A percentile compares a stretch with the other conserved stretches of the same genome.
These are phyloP conservation scores for Sanghuangporus sanghuang DNA, from an alignment of 1,284 basidiomycete genomes.

Conservation along the genomic window DNA sequence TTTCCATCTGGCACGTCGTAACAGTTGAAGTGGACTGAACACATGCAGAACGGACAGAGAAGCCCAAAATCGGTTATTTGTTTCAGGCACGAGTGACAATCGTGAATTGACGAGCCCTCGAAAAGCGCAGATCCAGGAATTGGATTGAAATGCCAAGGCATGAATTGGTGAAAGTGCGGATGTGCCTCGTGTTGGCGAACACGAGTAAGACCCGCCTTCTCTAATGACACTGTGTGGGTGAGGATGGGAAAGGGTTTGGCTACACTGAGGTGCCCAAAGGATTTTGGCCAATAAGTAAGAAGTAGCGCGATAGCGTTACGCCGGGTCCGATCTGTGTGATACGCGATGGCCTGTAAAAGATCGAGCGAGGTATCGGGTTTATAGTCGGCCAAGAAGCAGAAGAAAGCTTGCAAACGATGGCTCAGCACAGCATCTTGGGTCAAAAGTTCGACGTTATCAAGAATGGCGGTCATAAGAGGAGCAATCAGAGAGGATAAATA, in stretches of 20 bases:
- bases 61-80: slow-evolving; percentile 56
- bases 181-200: slow-evolving; percentile 26
- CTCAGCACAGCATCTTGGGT: slow-evolving; percentile 31
- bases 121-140: slow-evolving; percentile 27
- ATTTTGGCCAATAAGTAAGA: slow-evolving; percentile 57
- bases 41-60: slow-evolving; percentile 60
- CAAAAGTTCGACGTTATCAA: slow-evolving; percentile 48
- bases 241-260: slow-evolving; percentile 45
- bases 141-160: slow-evolving; percentile 55
- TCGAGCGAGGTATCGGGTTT: slow-evolving; percentile 70
- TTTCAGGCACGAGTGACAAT: slow-evolving; percentile 51
- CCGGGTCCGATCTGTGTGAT: slow-evolving; percentile 52
- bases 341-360: slow-evolving; percentile 63
- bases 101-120: slow-evolving; percentile 34
- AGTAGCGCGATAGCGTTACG: slow-evolving; percentile 52
- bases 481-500: slow-evolving; percentile 53
- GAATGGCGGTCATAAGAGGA: slow-evolving; percentile 51
- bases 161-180: slow-evolving; percentile 55
- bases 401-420: slow-evolving; percentile 51
- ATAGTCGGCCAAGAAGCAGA: slow-evolving; percentile 50
- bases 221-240: slow-evolving; percentile 26
- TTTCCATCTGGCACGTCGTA: slow-evolving; percentile 66
- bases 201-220: slow-evolving; percentile 3
- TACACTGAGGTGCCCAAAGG: slow-evolving; percentile 60
- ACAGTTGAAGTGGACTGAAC: slow-evolving; percentile 64